These are phyloP conservation scores for Thielaviopsis euricoi DNA, from an alignment of 2,329 filamentous ascomycete species.

Conservation along the genomic window DNA sequence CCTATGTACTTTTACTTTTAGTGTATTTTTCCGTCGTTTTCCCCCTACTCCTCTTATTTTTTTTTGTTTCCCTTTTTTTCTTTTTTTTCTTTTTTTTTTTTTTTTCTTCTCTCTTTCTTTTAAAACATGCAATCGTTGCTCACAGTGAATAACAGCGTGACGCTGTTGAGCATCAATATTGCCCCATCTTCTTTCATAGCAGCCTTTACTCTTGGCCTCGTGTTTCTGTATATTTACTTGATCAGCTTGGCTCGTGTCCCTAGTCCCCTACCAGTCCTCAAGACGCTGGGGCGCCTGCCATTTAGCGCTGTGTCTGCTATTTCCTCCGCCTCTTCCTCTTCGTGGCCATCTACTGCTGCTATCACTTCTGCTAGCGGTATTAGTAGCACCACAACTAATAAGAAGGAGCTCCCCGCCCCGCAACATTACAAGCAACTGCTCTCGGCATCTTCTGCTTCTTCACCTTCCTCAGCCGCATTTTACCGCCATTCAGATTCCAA, in stretches of 20 bases:
- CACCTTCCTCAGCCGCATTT: too few relatives aligned
- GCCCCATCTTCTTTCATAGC: conserved; percentile 41
- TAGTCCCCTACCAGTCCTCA: conserved; percentile 9
- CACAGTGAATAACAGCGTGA: conserved; percentile 45
- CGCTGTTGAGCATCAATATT: conserved; percentile 41
- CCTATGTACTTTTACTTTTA: too few relatives aligned
- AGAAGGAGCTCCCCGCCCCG: too few relatives aligned
- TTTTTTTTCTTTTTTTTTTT: not conserved
- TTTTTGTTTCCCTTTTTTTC: not conserved
- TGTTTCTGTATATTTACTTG: conserved; percentile 34
- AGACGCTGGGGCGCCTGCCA: conserved; percentile 6
- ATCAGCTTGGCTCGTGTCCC: conserved; percentile 8
- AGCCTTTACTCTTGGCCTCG: conserved; percentile 30
- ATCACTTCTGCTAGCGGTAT: too few relatives aligned
- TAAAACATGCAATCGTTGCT: conserved; percentile 40
- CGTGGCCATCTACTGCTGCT: too few relatives aligned
- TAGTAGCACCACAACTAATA: too few relatives aligned
- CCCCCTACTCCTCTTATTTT: too few relatives aligned
- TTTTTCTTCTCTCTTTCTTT: not conserved
- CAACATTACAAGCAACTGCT: too few relatives aligned
- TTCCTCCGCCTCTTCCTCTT: too few relatives aligned
- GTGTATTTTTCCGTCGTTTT: too few relatives aligned
- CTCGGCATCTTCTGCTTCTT: too few relatives aligned
- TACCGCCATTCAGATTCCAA: too few relatives aligned
- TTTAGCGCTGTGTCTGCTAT: not conserved